Evolutionary conservation across 2,329 filamentous ascomycete genomes (phyloP).

Genomic region (Diaporthe destruens): DNA sequence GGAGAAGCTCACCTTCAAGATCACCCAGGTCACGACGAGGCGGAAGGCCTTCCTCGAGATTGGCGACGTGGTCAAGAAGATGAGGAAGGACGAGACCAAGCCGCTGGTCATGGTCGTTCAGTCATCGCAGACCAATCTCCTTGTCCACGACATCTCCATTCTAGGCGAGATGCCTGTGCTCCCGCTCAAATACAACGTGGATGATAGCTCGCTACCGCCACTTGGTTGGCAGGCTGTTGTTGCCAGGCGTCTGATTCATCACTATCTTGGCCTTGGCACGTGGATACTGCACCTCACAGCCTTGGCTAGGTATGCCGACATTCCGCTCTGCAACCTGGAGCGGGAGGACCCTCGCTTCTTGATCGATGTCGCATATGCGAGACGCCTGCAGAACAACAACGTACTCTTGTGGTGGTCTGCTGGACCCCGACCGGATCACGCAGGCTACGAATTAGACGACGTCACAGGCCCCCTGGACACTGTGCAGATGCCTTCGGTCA

Average conservation of each 20-base stretch:
- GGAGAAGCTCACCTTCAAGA: slow-evolving; percentile 86
- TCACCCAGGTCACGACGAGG: slow-evolving; percentile 87
- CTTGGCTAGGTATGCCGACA: slow-evolving; percentile 90
- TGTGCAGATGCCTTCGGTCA: slow-evolving; percentile 92
- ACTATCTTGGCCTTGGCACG: slow-evolving; percentile 91
- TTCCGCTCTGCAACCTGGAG: slow-evolving; percentile 95
- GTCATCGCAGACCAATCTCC: slow-evolving; percentile 83
- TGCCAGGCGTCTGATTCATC: slow-evolving; percentile 85
- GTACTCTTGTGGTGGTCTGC: slow-evolving; percentile 98
- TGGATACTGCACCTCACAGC: slow-evolving; percentile 93
- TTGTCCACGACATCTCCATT: slow-evolving; percentile 87
- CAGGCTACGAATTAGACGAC: slow-evolving; percentile 94
- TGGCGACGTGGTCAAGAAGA: slow-evolving; percentile 88
- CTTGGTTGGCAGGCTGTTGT: slow-evolving; percentile 94
- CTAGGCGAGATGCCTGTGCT: slow-evolving; percentile 88
- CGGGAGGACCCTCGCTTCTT: slow-evolving; percentile 93
- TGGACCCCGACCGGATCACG: slow-evolving; percentile 89
- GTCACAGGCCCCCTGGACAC: slow-evolving; percentile 84
- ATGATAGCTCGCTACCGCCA: slow-evolving; percentile 89
- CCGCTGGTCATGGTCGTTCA: slow-evolving; percentile 91
- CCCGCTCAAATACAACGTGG: slow-evolving; percentile 82
- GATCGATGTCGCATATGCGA: slow-evolving; percentile 95
- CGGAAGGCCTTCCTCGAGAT: slow-evolving; percentile 91
- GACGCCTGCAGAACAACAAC: slow-evolving; percentile 88
- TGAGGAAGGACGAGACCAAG: slow-evolving; percentile 84